Evolutionary conservation across 352 stramenopile species (phyloP).

Genomic region (Saprolegnia parasitica): DNA sequence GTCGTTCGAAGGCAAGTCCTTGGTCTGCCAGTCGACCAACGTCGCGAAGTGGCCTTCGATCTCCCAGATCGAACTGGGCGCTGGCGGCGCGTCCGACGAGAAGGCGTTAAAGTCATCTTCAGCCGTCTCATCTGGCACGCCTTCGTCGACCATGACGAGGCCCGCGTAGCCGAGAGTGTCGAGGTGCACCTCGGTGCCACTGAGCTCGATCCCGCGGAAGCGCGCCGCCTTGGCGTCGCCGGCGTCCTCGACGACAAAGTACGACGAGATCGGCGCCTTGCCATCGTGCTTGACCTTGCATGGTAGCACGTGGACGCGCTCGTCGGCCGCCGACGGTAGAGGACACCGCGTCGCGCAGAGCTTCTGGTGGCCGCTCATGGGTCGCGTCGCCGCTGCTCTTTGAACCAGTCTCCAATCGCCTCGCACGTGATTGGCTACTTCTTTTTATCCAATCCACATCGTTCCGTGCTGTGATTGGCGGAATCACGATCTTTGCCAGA

Average conservation of each 20-base stretch:
- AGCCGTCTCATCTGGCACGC: not conserved
- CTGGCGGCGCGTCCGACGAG: constrained; percentile 51
- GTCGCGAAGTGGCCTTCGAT: constrained; percentile 62
- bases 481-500: no score
- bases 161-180: constrained; percentile 42
- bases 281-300: constrained; percentile 71
- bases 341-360: constrained; percentile 74
- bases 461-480: no score
- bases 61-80: constrained; percentile 62
- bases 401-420: not conserved
- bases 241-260: constrained; percentile 43
- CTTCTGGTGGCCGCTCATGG: constrained; percentile 14
- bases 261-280: constrained; percentile 58
- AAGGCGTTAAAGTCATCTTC: constrained; percentile 42
- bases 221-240: constrained; percentile 31
- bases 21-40: constrained; percentile 23
- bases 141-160: constrained; percentile 27
- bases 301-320: constrained; percentile 65
- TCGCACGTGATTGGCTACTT: not conserved
- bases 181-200: constrained; percentile 45
- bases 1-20: constrained; percentile 6
- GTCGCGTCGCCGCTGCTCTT: not conserved
- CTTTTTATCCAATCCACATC: not conserved
- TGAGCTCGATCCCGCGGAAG: constrained; percentile 67
- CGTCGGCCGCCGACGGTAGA: constrained; percentile 41